Evolutionary conservation across 2,329 filamentous ascomycete species (phyloP).

Genomic region (Neospermospora avenae): DNA sequence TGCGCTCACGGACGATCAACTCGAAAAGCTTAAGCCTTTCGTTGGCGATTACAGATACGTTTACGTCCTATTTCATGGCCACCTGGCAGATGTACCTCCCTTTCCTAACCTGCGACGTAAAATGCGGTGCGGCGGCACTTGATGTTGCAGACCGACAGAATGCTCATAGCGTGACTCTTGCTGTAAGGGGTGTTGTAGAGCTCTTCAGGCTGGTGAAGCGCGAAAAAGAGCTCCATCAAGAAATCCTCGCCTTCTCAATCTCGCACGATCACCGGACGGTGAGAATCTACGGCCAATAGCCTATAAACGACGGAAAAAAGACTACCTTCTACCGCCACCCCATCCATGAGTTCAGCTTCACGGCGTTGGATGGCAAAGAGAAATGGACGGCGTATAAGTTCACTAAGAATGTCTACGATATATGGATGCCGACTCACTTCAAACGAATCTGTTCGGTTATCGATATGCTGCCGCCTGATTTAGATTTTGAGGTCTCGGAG

Average conservation of each 20-base stretch:
- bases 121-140: slow-evolving; percentile 18
- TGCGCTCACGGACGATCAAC: slow-evolving; percentile 41
- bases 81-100: slow-evolving; percentile 48
- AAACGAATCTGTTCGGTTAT: slow-evolving; percentile 31
- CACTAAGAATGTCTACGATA: slow-evolving; percentile 33
- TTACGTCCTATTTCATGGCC: slow-evolving; percentile 35
- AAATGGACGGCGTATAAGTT: slow-evolving; percentile 30
- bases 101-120: slow-evolving; percentile 48
- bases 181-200: too few species aligned
- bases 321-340: slow-evolving; percentile 35
- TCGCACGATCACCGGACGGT: too few species aligned
- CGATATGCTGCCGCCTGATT: slow-evolving; percentile 31
- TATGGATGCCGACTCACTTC: slow-evolving; percentile 33
- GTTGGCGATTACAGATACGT: slow-evolving; percentile 36
- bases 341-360: slow-evolving; percentile 32
- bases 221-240: too few species aligned
- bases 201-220: too few species aligned
- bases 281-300: too few species aligned
- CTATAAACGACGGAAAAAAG: neutral
- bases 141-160: too few species aligned
- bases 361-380: slow-evolving; percentile 29
- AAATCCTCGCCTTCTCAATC: too few species aligned
- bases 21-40: slow-evolving; percentile 40
- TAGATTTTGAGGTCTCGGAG: slow-evolving; percentile 22
- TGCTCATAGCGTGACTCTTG: too few species aligned